Evolutionary conservation across 106 monocot genomes (phyloP), one percentile per base, ranked within the genome.

Genomic region (Phalaenopsis equestris): DNA sequence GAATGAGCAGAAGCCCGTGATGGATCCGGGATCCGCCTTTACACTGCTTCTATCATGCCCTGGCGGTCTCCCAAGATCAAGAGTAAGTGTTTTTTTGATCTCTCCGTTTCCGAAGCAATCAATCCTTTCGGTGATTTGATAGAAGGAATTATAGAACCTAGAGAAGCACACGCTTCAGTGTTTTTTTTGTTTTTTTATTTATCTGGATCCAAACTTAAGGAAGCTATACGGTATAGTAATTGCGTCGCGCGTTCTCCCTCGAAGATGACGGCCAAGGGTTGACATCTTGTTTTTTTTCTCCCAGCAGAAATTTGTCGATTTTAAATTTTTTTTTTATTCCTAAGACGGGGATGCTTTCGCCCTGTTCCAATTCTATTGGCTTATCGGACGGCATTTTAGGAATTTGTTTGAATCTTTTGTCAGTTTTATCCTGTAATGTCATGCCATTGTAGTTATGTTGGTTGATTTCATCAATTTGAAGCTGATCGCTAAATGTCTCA

Each of bases 21-120:
- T 37, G 57, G 83, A 83, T 78, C 78, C 72, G 56, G 83, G 83
- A 10, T 42, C 78, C 73, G 24, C 83, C 73, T 83, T 83, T 73
- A 56, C 72, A 38, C 79, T 83, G 17, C 83, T 79, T 36, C 78
- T 83, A 42, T 83, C 83, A 52, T 83, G 83, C 73, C 83, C 83
- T 41, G 56, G 19, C 16, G 78, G 39, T 37, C 72, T 83, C 7
- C 78, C 78, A 15, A 78, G 79, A 78, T 83, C 83, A 42, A 47
- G 42, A 12, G 83, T 79, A 47, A 76, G 43, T 46, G 46, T 15
- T 49, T 42, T 12, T 30, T 49, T 49, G 5, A 24, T 47, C 10
- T 11, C 7, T 48, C 48, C 47, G 3, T 3, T 73, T 73, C 70
- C 2, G 2, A 23, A 21, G 61, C 61, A 61, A 18, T 5, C 64